Percentiles rank a stretch among this genome's conserved stretches.
Evolutionary conservation across 768 basidiomycete species (phyloP).

Genomic region (Tricholoma terreum): DNA sequence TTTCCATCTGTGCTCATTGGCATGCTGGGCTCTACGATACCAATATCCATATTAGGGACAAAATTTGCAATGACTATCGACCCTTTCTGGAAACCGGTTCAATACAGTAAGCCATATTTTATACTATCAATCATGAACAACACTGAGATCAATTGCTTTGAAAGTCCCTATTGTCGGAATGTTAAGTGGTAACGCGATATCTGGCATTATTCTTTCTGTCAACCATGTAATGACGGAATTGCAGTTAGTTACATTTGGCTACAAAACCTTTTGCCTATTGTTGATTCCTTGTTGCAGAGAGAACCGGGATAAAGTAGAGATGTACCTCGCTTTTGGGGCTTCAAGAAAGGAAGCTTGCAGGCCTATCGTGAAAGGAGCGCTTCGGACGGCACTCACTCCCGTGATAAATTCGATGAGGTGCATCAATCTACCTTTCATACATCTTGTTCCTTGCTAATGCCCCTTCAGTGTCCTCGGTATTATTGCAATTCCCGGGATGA

Average conservation of each 20-base stretch:
- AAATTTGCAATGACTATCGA: slow-evolving; percentile 72
- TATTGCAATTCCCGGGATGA: slow-evolving; percentile 83
- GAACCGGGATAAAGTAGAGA: slow-evolving; percentile 83
- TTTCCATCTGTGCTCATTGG: slow-evolving; percentile 61
- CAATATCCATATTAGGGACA: slow-evolving; percentile 73
- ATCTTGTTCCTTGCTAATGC: not conserved
- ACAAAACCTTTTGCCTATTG: too few species aligned
- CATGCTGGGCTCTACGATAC: slow-evolving; percentile 75
- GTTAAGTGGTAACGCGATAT: slow-evolving; percentile 80
- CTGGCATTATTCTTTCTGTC: slow-evolving; percentile 68
- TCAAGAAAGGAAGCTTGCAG: slow-evolving; percentile 79
- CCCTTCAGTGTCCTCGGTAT: slow-evolving; percentile 62
- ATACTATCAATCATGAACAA: not conserved
- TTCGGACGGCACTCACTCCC: slow-evolving; percentile 75
- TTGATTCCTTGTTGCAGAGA: slow-evolving; percentile 43
- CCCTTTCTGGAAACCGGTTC: slow-evolving; percentile 83
- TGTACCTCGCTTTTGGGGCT: slow-evolving; percentile 83
- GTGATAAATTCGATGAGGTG: slow-evolving; percentile 87
- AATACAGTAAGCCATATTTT: slow-evolving; percentile 55
- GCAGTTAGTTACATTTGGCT: slow-evolving; percentile 41
- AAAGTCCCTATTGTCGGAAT: slow-evolving; percentile 83
- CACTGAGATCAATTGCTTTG: not conserved
- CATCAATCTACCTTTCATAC: slow-evolving; percentile 1
- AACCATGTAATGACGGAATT: slow-evolving; percentile 72
- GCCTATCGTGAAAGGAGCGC: slow-evolving; percentile 73